phyloP scores from a whole-genome alignment of 768 basidiomycete species.

The Cyathus striatus region DNA sequence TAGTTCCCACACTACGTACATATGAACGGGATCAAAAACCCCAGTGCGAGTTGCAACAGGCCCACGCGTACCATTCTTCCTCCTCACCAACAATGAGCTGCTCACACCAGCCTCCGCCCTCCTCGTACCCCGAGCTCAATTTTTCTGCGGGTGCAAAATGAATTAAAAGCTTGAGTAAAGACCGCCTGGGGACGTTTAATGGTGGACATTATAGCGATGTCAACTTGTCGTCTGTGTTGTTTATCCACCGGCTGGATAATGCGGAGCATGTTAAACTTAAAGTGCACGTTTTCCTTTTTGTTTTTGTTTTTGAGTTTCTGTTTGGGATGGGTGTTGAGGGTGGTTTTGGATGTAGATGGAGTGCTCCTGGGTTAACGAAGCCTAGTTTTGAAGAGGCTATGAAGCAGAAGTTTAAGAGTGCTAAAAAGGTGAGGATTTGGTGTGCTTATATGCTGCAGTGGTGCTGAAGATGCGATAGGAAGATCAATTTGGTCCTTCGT shows the following conservation, averaged over 20 bases:
- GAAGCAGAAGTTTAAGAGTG: slow-evolving; percentile 72
- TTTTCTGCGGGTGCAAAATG: slow-evolving; percentile 66
- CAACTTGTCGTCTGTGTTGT: slow-evolving; percentile 81
- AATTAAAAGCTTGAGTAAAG: slow-evolving; percentile 70
- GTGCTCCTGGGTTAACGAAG: slow-evolving; percentile 81
- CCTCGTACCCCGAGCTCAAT: slow-evolving; percentile 55
- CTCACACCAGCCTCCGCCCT: slow-evolving; percentile 3
- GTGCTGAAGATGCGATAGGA: slow-evolving; percentile 32
- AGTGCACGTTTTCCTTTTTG: slow-evolving; percentile 34
- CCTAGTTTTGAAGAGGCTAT: slow-evolving; percentile 87
- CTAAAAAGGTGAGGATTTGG: slow-evolving; percentile 54
- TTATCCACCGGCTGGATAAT: slow-evolving; percentile 65
- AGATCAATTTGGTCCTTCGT: slow-evolving; percentile 88
- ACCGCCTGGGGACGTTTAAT: slow-evolving; percentile 52
- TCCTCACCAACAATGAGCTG: slow-evolving; percentile 7
- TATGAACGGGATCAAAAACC: no score
- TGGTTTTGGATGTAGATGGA: slow-evolving; percentile 53
- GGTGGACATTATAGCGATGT: slow-evolving; percentile 80
- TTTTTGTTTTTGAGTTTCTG: no score
- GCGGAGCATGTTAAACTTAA: slow-evolving; percentile 65
- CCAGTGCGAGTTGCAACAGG: no score
- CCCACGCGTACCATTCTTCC: no score
- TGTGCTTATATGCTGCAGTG: slow-evolving; percentile 35
- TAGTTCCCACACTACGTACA: no score
- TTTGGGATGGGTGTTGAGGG: background rate